Conservation (phyloP, 2,329 filamentous ascomycete genomes). For the Colletotrichum agaves region DNA sequence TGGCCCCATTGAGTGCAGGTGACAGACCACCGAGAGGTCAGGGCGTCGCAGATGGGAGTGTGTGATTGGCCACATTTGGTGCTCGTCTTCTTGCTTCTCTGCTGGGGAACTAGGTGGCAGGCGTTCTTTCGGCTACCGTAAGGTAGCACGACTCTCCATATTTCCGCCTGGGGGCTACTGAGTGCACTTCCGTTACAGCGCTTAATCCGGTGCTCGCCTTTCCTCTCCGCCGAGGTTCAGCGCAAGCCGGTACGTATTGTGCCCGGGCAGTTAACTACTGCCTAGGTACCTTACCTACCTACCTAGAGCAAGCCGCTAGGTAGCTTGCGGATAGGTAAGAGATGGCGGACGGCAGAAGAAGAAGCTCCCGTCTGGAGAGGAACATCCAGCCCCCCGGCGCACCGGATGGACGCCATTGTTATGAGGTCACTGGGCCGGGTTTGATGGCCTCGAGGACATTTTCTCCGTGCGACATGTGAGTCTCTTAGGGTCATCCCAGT, state of each 20-base stretch:
- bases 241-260: slow-evolving; percentile 7
- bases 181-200: slow-evolving; percentile 38
- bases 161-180: slow-evolving; percentile 31
- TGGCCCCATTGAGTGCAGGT: slow-evolving; percentile 28
- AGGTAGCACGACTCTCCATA: slow-evolving; percentile 33
- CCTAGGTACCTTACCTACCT: too few species aligned
- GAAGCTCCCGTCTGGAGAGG: slow-evolving; percentile 10
- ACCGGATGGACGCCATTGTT: slow-evolving; percentile 24
- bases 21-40: slow-evolving; percentile 31
- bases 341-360: slow-evolving; percentile 15
- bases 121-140: slow-evolving; percentile 38
- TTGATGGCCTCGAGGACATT: slow-evolving; percentile 3
- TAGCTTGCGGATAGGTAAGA: slow-evolving; percentile 23
- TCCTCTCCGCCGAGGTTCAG: slow-evolving; percentile 37
- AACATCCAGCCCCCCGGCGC: slow-evolving; percentile 22
- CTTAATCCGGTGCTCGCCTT: slow-evolving; percentile 6
- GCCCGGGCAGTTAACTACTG: too few species aligned
- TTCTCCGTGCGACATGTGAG: slow-evolving; percentile 31
- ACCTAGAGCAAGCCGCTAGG: slow-evolving; percentile 20
- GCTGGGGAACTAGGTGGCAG: slow-evolving; percentile 33
- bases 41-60: neutral
- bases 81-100: slow-evolving; percentile 12
- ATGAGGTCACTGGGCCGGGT: slow-evolving; percentile 33
- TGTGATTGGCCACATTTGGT: slow-evolving; percentile 28
- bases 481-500: slow-evolving; percentile 24